Evolutionary conservation across 129 eudicot genomes (phyloP), one percentile per base, ranked within the genome.

Genomic region (Solidago caesia): DNA sequence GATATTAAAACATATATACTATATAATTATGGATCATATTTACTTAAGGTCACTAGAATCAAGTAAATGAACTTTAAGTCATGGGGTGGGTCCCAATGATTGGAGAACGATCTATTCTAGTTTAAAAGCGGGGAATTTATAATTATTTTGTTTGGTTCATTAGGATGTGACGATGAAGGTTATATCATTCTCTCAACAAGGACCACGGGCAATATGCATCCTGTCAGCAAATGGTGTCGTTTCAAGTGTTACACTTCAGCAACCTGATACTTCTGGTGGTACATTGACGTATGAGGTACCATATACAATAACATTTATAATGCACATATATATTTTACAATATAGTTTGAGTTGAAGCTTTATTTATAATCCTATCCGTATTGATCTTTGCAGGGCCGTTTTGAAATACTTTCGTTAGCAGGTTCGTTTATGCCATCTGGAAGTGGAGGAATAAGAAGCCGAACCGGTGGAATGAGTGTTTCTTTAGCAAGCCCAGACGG

Each of bases 401-500:
- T 88, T 78, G 96, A 93, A 89, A 90, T 93, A 80, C 89, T 93
- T 4, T 87, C 98, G 3, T 78, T 90, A 77, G 85, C 87, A 5
- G 98, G 98, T n/a, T n/a, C n/a, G n/a, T n/a, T n/a, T n/a, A n/a
- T n/a, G n/a, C n/a, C n/a, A n/a, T n/a, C n/a, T n/a, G n/a, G n/a
- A n/a, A n/a, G n/a, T n/a, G n/a, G n/a, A n/a, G n/a, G n/a, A n/a
- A n/a, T n/a, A n/a, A n/a, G n/a, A n/a, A n/a, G n/a, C n/a, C n/a
- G n/a, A n/a, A n/a, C n/a, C n/a, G n/a, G n/a, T n/a, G n/a, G n/a
- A 42, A 88, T 90, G 96, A 93, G 92, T 46, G 96, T 90, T 71
- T 90, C 98, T 0, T 85, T 93, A 79, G 96, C 92, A 42, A 85
- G 97, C 82, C 96, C 96, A 11, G 97, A 90, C 74, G 96, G 98